Evolutionary conservation across 768 basidiomycete species (phyloP).

Genomic region (Mycena pura): DNA sequence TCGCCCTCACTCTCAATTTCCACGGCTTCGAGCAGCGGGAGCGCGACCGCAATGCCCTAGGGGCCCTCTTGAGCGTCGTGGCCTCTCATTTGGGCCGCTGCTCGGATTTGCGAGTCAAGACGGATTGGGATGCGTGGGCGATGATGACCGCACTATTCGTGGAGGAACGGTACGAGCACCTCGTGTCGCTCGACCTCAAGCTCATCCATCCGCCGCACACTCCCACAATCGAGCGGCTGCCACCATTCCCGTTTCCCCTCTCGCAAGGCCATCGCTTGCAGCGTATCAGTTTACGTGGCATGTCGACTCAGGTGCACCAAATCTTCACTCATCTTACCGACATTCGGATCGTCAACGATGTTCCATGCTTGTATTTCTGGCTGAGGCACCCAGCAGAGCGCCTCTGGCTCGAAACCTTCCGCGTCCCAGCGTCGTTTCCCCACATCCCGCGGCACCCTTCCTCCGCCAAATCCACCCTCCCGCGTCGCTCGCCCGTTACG

Average conservation of each 20-base stretch:
- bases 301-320: background rate
- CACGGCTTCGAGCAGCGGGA: background rate
- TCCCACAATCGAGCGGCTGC: background rate
- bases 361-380: background rate
- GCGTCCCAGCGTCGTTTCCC: background rate
- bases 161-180: background rate
- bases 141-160: background rate
- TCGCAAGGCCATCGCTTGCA: background rate
- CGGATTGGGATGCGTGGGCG: constrained; percentile 5
- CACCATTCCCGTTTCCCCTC: background rate
- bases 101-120: background rate
- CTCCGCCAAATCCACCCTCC: background rate
- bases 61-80: background rate
- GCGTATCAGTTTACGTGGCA: background rate
- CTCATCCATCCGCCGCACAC: background rate
- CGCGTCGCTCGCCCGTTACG: background rate
- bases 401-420: background rate
- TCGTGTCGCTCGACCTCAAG: constrained; percentile 9
- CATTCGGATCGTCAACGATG: background rate
- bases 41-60: background rate
- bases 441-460: background rate
- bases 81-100: background rate
- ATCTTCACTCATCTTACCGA: background rate
- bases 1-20: background rate
- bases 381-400: background rate